Evolutionary conservation across 805 yeast species (phyloP), one percentile per base, ranked within the genome.

Genomic region (Teunomyces aglyptinius): DNA sequence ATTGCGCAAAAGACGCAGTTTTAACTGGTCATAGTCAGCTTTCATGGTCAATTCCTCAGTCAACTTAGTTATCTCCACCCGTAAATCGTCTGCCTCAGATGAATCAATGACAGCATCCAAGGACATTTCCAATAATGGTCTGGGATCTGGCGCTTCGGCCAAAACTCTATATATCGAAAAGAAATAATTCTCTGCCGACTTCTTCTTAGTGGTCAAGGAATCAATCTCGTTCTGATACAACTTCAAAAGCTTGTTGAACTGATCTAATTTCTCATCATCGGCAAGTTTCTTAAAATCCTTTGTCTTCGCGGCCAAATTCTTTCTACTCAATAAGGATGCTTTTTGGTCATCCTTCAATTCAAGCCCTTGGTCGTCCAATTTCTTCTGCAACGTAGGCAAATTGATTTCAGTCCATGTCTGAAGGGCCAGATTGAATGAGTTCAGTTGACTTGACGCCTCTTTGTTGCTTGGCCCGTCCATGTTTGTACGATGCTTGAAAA

Each of bases 111-210:
- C 80, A 4, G 88, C 78, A 42, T 83, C 88, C 22, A 86, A 60
- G 1, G 91, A 80, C 32, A 82, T 76, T 55, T 86, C 86, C 48
- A 92, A 68, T 35, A 91, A 64, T 4, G 96, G 95, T 50, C 77
- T 80, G 1, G 98, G 98, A 67, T 92, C 97, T 0, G 97, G 97
- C 0, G 95, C 91, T 62, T 91, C 96, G 4, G 90, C 88, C 4
- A 92, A 68, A 12, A 81, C 73, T 46, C 88, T 73, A 68, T 92
- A 92, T 18, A 88, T 73, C 15, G 83, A 81, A 61, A 90, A 80
- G 58, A 94, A 85, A 26, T 82, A 75, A 32, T 76, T 71, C 58
- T 94, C 98, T 1, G 87, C 81, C 38, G 65, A 71, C 59, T 91
- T 89, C 45, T 88, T 82, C 51, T 94, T 81, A 53, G 81, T 80